These are phyloP conservation scores for Adenanthera pavonina DNA, from an alignment of 306 rosid genomes.

Conservation along the genomic window DNA sequence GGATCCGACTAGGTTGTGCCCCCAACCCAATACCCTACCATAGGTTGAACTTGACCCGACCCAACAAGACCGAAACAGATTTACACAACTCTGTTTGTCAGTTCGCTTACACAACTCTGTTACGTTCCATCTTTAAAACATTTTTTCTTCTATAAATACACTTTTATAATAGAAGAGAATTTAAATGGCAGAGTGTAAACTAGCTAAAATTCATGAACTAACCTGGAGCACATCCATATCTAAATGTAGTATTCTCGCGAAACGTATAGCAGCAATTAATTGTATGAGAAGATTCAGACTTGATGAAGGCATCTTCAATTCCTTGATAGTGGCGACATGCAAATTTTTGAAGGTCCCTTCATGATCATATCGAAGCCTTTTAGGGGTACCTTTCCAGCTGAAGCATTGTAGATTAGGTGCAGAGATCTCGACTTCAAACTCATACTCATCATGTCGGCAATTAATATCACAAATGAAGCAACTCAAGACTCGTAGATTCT, in stretches of 20 bases:
- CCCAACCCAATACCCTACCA: no score
- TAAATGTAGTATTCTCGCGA: neutral
- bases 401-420: neutral
- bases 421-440: neutral
- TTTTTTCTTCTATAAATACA: no score
- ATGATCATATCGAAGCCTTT: neutral
- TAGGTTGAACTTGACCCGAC: no score
- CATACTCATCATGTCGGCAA: neutral
- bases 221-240: neutral
- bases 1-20: no score
- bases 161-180: no score
- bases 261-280: neutral
- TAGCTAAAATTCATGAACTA: neutral
- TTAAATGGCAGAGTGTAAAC: no score
- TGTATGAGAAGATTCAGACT: neutral
- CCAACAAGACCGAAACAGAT: no score
- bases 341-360: neutral
- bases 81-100: no score
- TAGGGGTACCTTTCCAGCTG: neutral
- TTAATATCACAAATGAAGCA: neutral
- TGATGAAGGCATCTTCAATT: neutral
- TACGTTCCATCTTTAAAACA: no score
- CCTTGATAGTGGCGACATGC: neutral
- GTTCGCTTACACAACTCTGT: no score
- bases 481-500: neutral